Evolutionary conservation across 164 flowering plant genomes (phyloP).

Genomic region (Euptelea pleiosperma): DNA sequence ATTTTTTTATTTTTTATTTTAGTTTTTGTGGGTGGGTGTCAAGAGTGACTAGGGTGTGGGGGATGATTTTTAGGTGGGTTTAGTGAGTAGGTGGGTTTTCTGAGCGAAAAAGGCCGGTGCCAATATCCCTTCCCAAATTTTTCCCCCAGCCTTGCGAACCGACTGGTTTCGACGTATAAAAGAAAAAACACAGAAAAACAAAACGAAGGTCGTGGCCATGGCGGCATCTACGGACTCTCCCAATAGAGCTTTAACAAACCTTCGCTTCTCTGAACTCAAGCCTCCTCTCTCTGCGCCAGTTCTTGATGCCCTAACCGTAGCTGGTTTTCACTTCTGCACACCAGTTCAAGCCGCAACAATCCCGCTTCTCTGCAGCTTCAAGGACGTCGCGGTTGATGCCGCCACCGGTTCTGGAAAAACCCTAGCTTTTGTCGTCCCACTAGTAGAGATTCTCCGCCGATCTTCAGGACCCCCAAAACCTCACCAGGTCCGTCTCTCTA

Average conservation of each 20-base stretch:
- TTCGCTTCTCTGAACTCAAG: conserved; percentile 75
- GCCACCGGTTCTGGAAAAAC: conserved; percentile 98
- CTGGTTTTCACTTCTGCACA: conserved; percentile 77
- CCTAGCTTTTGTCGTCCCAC: conserved; percentile 82
- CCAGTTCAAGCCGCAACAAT: conserved; percentile 96
- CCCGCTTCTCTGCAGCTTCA: conserved; percentile 71
- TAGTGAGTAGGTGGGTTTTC: too few species aligned
- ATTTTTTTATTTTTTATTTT: too few species aligned
- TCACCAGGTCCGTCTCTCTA: conserved; percentile 56
- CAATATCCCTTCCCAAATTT: too few species aligned
- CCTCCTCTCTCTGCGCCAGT: conserved; percentile 67
- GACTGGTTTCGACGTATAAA: too few species aligned
- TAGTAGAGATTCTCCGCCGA: conserved; percentile 80
- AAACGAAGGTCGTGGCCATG: conserved; percentile 1
- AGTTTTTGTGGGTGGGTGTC: too few species aligned
- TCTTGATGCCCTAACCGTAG: conserved; percentile 47
- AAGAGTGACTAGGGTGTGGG: too few species aligned
- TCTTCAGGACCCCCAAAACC: conserved; percentile 51
- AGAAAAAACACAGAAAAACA: neutral
- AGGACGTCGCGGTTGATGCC: conserved; percentile 94
- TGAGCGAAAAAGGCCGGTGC: too few species aligned
- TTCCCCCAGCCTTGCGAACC: too few species aligned
- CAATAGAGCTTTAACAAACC: conserved; percentile 54
- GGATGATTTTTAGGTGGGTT: too few species aligned
- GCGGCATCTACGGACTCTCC: conserved; percentile 17